phyloP scores from a whole-genome alignment of 2,329 filamentous ascomycete species.

The Camptophora hylomeconis region DNA sequence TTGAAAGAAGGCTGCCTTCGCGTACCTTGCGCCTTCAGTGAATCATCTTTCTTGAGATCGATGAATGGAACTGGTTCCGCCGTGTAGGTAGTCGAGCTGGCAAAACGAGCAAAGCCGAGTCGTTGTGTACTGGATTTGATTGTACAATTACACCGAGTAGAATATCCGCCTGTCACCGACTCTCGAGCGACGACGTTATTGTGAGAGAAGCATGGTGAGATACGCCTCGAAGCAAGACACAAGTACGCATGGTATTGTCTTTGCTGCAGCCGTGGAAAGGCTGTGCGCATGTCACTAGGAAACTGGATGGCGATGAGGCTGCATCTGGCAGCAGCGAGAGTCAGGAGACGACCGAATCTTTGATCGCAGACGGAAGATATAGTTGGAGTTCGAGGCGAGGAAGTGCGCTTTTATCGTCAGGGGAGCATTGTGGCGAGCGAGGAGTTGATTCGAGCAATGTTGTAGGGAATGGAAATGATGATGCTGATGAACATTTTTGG shows the following conservation, averaged over 20 bases:
- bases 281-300: constrained; percentile 15
- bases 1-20: too few species aligned
- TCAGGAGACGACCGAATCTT: too few species aligned
- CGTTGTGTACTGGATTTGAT: constrained; percentile 1
- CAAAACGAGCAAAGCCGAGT: neutral
- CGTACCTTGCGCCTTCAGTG: constrained; percentile 1
- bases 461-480: too few species aligned
- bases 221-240: neutral
- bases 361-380: too few species aligned
- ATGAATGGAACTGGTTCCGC: constrained; percentile 1
- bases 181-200: too few species aligned
- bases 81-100: neutral
- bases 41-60: neutral
- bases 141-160: neutral
- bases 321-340: constrained; percentile 3
- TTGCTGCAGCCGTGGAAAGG: constrained; percentile 8
- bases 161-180: constrained; percentile 1
- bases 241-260: too few species aligned
- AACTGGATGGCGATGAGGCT: constrained; percentile 2
- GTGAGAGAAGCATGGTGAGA: too few species aligned
- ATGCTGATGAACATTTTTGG: too few species aligned
- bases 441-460: too few species aligned
- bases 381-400: too few species aligned
- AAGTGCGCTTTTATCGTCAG: too few species aligned
- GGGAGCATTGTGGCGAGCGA: too few species aligned